Evolutionary conservation across 2,329 filamentous ascomycete species (phyloP), one percentile per base, ranked within the genome.

Genomic region (Alternaria longipes): DNA sequence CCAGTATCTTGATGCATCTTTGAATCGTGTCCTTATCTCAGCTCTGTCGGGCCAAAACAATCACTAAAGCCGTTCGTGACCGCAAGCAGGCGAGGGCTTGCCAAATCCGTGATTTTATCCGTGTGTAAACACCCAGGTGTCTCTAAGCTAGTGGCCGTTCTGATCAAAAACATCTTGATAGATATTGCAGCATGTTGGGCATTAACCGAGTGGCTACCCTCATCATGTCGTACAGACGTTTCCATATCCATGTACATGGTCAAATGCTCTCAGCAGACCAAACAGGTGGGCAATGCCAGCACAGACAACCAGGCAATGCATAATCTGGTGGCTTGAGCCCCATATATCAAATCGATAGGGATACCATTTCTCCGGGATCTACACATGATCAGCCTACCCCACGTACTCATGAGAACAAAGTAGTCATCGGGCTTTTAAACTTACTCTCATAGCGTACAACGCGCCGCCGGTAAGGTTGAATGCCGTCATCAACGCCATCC

Each of bases 401-500:
- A 12, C 14, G 2, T 6, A 6, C 8, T 14, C 0, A 3, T 2
- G 32, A 36, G 11, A 8, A 16, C 32, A 16, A 1, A 0, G 9
- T 32, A 5, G 30, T 32, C 11, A 32, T 12, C 3, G 1, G 9
- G 9, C 30, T 32, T 3, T 4, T 32, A 6, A 7, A 36, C 32
- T 8, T 16, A 16, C 32, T 36, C 32, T 36, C 32, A 36, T 16
- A 16, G 32, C 32, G 32, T 36, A 36, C 32, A 36, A 36, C 32
- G 32, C 14, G 14, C 32, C 32, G 32, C 32, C 32, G 5, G 32
- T 36, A 36, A 36, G 32, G 32, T 36, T 36, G 12, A 36, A 36
- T 14, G 32, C 32, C 32, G 32, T 36, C 32, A 36, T 36, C 32
- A 36, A 16, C 5, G 14, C 32, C 32, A 36, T 36, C 32, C 32